phyloP scores from a whole-genome alignment of 225 moss, liverwort and hornwort genomes.

The Polytrichum commune region DNA sequence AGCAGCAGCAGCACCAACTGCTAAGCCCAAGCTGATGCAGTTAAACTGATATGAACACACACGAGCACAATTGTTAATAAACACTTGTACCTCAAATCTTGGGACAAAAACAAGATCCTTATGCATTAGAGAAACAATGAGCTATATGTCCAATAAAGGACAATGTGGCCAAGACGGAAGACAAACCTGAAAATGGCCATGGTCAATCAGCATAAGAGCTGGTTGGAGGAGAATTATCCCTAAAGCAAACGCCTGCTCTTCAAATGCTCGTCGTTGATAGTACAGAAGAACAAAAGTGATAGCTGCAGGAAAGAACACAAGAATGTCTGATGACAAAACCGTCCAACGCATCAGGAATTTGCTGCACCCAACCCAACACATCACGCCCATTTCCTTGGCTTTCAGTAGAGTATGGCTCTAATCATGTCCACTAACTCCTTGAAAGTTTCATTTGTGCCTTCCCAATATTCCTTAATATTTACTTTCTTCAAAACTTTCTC shows the following conservation, averaged over 20 bases:
- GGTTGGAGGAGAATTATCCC: conserved; percentile 87
- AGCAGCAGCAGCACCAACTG: conserved; percentile 80
- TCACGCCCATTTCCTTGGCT: conserved; percentile 43
- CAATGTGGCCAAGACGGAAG: neutral
- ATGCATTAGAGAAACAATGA: neutral
- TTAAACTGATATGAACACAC: conserved; percentile 60
- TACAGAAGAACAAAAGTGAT: conserved; percentile 66
- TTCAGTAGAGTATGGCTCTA: conserved; percentile 13
- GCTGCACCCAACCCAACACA: conserved; percentile 82
- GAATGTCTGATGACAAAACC: conserved; percentile 91
- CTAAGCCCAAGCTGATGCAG: conserved; percentile 97
- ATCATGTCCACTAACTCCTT: too few relatives aligned
- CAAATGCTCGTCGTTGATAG: conserved; percentile 39
- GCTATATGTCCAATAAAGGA: neutral
- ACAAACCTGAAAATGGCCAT: conserved; percentile 94
- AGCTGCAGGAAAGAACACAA: conserved; percentile 99
- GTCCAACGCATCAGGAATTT: conserved; percentile 99
- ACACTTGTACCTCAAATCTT: neutral
- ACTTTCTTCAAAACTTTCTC: too few relatives aligned
- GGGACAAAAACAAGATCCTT: neutral
- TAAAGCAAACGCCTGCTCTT: conserved; percentile 74
- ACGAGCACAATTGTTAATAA: neutral
- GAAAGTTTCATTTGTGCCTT: too few relatives aligned
- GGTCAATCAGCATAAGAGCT: conserved; percentile 87
- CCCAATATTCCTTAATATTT: too few relatives aligned